Conservation (phyloP, 129 eudicot species). For the Rutidosis leptorrhynchoides region DNA sequence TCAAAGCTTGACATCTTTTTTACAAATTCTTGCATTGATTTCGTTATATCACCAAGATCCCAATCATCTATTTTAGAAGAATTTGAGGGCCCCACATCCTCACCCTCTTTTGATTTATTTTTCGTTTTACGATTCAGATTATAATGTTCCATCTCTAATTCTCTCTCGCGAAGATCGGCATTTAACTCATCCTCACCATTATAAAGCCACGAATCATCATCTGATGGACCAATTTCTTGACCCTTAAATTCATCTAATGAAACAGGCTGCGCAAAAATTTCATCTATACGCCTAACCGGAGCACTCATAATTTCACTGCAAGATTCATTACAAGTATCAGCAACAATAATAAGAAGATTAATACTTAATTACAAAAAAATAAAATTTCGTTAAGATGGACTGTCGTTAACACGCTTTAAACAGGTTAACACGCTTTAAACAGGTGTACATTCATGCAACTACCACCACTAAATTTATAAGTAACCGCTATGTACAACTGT, state of each 20-base stretch:
- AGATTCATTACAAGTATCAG: slow-evolving; percentile 10
- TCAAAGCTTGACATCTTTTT: slow-evolving; percentile 70
- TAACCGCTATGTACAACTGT: no score
- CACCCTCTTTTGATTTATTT: slow-evolving; percentile 50
- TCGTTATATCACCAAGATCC: slow-evolving; percentile 75
- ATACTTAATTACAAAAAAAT: no score
- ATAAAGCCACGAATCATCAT: slow-evolving; percentile 96
- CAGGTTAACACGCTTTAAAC: no score
- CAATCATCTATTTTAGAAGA: slow-evolving; percentile 42
- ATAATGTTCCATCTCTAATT: slow-evolving; percentile 75
- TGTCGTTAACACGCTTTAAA: no score
- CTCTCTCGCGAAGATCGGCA: slow-evolving; percentile 78
- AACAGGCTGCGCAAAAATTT: slow-evolving; percentile 57
- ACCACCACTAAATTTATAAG: no score
- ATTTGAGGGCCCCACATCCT: slow-evolving; percentile 45
- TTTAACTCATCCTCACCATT: slow-evolving; percentile 85
- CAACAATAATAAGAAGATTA: not conserved
- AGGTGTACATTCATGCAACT: no score
- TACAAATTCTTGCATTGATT: slow-evolving; percentile 78
- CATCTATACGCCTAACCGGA: slow-evolving; percentile 79
- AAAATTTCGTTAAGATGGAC: no score
- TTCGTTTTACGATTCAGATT: slow-evolving; percentile 51
- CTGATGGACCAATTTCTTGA: slow-evolving; percentile 67
- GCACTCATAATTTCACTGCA: slow-evolving; percentile 80
- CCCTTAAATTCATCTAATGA: slow-evolving; percentile 54